phyloP scores from a whole-genome alignment of 202 grass and related monocot genomes.

The Carex arenaria region DNA sequence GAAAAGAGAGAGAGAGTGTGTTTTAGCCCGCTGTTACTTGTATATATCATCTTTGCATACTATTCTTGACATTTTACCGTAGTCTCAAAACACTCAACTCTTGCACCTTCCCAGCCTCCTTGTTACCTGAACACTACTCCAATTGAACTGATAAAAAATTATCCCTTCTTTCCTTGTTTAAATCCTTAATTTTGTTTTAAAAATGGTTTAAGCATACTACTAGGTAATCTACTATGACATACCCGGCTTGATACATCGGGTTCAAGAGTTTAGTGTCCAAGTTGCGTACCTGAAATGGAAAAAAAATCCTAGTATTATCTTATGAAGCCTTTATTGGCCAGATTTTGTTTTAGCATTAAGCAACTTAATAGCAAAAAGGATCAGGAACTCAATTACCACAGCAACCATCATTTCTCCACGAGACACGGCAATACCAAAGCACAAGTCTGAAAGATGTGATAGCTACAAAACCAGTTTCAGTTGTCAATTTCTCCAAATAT shows the following conservation, averaged over 20 bases:
- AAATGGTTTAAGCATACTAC: background rate
- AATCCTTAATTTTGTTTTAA: background rate
- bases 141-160: background rate
- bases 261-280: slow-evolving; percentile 65
- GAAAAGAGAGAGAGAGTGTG: background rate
- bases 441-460: slow-evolving; percentile 66
- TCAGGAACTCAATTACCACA: slow-evolving; percentile 45
- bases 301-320: slow-evolving; percentile 22
- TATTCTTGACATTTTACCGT: background rate
- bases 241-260: slow-evolving; percentile 98
- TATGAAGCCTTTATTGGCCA: slow-evolving; percentile 26
- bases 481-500: slow-evolving; percentile 21
- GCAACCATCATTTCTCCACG: slow-evolving; percentile 83
- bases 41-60: slow-evolving; percentile 17
- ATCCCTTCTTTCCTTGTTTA: background rate
- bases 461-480: slow-evolving; percentile 51
- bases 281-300: slow-evolving; percentile 55
- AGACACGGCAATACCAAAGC: slow-evolving; percentile 74
- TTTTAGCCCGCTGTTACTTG: background rate
- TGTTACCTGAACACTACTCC: background rate
- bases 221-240: slow-evolving; percentile 15
- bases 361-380: slow-evolving; percentile 19
- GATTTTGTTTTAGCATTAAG: slow-evolving; percentile 19
- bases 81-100: background rate
- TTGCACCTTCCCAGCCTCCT: background rate